Conservation (phyloP, 1,139 yeast genomes). For the Suhomyces guaymorum region DNA sequence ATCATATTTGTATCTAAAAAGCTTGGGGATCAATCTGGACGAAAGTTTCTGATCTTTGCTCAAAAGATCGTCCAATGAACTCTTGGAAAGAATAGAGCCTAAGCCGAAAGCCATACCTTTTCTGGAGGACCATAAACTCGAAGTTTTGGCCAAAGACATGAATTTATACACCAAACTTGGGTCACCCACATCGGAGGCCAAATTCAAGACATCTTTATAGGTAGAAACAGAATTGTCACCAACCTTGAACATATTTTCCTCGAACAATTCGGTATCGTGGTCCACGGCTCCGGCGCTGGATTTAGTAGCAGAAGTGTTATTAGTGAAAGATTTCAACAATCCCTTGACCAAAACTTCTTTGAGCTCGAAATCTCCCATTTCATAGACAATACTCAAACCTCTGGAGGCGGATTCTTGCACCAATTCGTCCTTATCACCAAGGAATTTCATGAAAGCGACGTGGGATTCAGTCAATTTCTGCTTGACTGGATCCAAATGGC, state of each 20-base stretch:
- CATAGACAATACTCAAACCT: constrained; percentile 82
- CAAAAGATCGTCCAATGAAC: constrained; percentile 67
- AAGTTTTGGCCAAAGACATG: constrained; percentile 87
- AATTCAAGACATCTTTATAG: constrained; percentile 76
- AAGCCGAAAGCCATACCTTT: constrained; percentile 94
- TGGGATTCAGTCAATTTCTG: constrained; percentile 61
- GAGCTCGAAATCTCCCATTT: constrained; percentile 66
- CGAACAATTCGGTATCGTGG: constrained; percentile 82
- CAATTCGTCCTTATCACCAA: constrained; percentile 78
- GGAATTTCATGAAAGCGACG: constrained; percentile 67
- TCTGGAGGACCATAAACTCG: constrained; percentile 89
- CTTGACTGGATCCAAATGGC: constrained; percentile 45
- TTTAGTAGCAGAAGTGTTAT: constrained; percentile 51
- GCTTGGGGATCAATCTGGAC: constrained; percentile 69
- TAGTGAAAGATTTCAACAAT: constrained; percentile 79
- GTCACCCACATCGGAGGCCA: constrained; percentile 95
- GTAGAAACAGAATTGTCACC: constrained; percentile 88
- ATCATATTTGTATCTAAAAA: constrained; percentile 82
- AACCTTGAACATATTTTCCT: constrained; percentile 75
- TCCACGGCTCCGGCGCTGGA: constrained; percentile 69
- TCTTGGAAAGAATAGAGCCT: constrained; percentile 78
- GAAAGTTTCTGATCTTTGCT: constrained; percentile 55
- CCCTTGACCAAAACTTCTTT: constrained; percentile 75
- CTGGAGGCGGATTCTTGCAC: constrained; percentile 91
- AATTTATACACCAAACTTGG: constrained; percentile 92